Evolutionary conservation across 2,329 filamentous ascomycete species (phyloP), one percentile per base, ranked within the genome.

Genomic region (Rhytidhysteron rufulum): DNA sequence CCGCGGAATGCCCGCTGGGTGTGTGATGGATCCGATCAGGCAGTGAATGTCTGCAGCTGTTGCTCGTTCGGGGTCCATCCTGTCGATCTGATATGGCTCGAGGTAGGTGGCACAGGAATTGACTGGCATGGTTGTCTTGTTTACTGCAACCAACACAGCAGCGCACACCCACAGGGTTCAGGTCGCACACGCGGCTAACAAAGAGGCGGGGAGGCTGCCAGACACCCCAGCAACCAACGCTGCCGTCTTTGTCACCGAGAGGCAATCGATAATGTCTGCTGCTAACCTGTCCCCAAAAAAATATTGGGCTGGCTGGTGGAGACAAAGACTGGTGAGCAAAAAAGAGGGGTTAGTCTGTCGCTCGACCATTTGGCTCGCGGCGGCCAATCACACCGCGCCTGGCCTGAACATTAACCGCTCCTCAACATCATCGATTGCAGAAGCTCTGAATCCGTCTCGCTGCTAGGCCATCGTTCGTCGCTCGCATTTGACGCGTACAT

Each of bases 401-500:
- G n/a, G 9, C 21, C 15, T 19, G 10, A 17, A 15, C 15, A 18
- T 34, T 34, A 34, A 19, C 32, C 32, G 32, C 32, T 18, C 9
- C 32, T 27, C 15, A 15, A 20, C 32, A 34, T 34, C 32, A 34
- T 34, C 32, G 32, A 34, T 34, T 15, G 32, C 32, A 34, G 18
- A 17, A 34, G n/a, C n/a, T 34, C 32, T 21, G n/a, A 34, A 21
- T 8, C 15, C 10, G 5, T 21, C 8, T 15, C 10, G 18, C 8
- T 8, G 15, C 32, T 34, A 19, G 9, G n/a, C n/a, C n/a, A n/a
- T n/a, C n/a, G n/a, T 34, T 34, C 34, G 49, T 37, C 41, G 40
- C 40, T 47, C 50, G 46, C 39, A 48, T 48, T 58, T 59, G 50
- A 57, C 52, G 54, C 55, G 53, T 53, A 50, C 48, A 56, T 41